Evolutionary conservation across 305 asterid species (phyloP), one percentile per base, ranked within the genome.

Genomic region (Fraxinus baroniana): DNA sequence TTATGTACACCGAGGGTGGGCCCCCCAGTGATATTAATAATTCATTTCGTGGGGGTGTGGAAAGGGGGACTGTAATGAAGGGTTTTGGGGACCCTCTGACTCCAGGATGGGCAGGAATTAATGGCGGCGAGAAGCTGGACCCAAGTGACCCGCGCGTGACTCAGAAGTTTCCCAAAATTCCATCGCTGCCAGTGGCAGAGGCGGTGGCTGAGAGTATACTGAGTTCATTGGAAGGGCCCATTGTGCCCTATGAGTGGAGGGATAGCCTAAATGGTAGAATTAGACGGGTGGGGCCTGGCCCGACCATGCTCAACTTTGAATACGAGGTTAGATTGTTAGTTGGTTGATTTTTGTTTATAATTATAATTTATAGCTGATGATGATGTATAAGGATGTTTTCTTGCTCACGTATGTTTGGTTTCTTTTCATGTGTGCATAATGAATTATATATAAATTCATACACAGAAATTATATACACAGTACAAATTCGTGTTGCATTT

Each of bases 21-120:
- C 5, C 46, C 49, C 26, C 3, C 30, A 28, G 74, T 24, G 86
- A 81, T 22, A 74, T 77, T 36, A 83, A 85, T 41, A 77, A 78
- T 55, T 30, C 72, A 74, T 88, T 57, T 57, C 81, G 83, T 28
- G 88, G 86, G 52, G 98, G 98, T 81, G 93, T 95, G 35, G 98
- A 95, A 86, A 91, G 98, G 86, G 99, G 98, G 85, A 94, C 98
- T 1, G 98, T 93, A 66, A 88, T 94, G 97, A 87, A 87, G 39
- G 98, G 96, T 5, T 70, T 93, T 79, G 99, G 98, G 89, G 99
- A 95, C 93, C 98, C 99, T 75, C 90, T 94, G 32, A 95, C 84
- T 84, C 98, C 99, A 7, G 97, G 95, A 9, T 95, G 99, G 98
- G 92, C 94, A 35, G 94, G 92, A 73, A 46, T 80, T 4, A 89